Evolutionary conservation across 345 rosid species (phyloP), one percentile per base, ranked within the genome.

Genomic region (Ricinus communis): DNA sequence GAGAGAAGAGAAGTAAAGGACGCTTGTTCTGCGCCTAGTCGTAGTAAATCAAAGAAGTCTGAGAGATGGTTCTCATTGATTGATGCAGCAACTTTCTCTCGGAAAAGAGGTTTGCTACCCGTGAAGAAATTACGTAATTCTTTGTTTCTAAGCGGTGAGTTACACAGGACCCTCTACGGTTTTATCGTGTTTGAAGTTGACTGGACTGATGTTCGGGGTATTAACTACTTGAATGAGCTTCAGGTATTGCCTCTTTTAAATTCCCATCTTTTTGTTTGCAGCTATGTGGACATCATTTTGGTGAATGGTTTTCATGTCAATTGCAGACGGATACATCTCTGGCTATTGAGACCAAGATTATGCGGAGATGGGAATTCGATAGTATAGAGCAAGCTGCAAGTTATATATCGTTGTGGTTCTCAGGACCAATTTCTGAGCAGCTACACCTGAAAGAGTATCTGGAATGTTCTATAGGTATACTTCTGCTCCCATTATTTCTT

Each of bases 331-430:
- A 91, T 70, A 89, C 99, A 40, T 89, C 91, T 74, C 79, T 96
- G 54, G 99, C 99, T 50, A 51, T 96, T 27, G 99, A 96, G 81
- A 81, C 97, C 65, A 96, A 89, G 79, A 51, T 85, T 69, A 93
- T 93, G 99, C 87, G 61, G 76, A 87, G 98, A 83, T 96, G 98
- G 99, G 99, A 96, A 76, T 96, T 96, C 76, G 98, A 93, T 68
- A 87, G 99, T 77, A 84, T 93, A 52, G 50, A 79, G 43, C 98
- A 96, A 74, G 99, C 97, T 53, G 86, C 77, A 59, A 77, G 71
- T 51, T 85, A 79, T 69, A 80, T 87, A 65, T 74, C 88, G 59
- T 85, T 81, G 55, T 96, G 99, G 98, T 93, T 96, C 85, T 89
- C 87, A 0, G 98, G 98, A 72, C 81, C 92, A 51, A 40, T 24